Evolutionary conservation across 345 rosid genomes (phyloP), one percentile per base, ranked within the genome.

Genomic region (Anastatica hierochuntica): DNA sequence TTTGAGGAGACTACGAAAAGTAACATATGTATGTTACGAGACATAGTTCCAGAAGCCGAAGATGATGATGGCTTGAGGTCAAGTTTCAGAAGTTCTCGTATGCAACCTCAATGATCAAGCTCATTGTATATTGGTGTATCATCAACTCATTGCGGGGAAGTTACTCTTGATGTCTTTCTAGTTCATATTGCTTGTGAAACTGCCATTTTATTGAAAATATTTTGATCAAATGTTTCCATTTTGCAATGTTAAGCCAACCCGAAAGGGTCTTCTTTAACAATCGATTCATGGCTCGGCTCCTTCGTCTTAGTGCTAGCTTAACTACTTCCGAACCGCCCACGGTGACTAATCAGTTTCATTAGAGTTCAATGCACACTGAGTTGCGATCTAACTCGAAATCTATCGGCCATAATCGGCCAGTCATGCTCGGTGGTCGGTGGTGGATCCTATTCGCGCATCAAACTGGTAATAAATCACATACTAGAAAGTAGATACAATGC

Each of bases 311-410:
- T 21, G 42, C 49, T 46, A 20, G 31, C 13, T 33, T 40, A 49
- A 49, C 56, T 49, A 38, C 41, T 59, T 59, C 30, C 42, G 13
- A 48, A n/a, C n/a, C n/a, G 37, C 38, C 19, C 41, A 26, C n/a
- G 27, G 12, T 39, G 3, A 37, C 20, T 39, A 3, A 14, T 23
- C 47, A 11, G 36, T 26, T 39, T 15, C 5, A 5, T 3, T 39
- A 21, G 40, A 27, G 40, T 38, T 60, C 8, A 31, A 30, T 60
- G 43, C 57, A 41, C 41, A 13, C 6, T 48, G 27, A 36, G 13
- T 13, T 40, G 43, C 34, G 13, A 33, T 20, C 14, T 14, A 10
- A 11, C 51, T 34, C 44, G 6, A 15, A 19, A 20, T 42, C 60
- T 2, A 13, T 27, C 17, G 14, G 47, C 31, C 13, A 18, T 11